These are phyloP conservation scores for Echites panduratus DNA, from an alignment of 257 asterid species.

Conservation along the genomic window DNA sequence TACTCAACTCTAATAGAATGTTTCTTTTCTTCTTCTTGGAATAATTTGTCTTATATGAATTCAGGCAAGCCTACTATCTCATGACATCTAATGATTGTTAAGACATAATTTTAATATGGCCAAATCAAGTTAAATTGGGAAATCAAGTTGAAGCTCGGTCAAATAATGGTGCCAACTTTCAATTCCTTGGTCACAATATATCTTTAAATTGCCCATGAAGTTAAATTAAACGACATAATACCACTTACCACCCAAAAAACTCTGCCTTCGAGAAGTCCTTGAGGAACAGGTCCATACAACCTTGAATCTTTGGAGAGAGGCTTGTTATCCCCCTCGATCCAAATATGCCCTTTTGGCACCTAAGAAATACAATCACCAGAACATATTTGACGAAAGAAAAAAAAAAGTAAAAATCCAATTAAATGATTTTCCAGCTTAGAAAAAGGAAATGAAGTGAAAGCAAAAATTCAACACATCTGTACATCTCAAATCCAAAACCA, in stretches of 20 bases:
- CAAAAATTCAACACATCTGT: too few species aligned
- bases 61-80: not conserved
- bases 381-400: too few species aligned
- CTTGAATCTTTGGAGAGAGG: slow-evolving; percentile 54
- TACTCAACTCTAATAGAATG: not conserved
- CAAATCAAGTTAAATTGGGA: not conserved
- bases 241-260: slow-evolving; percentile 48
- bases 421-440: not conserved
- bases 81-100: not conserved
- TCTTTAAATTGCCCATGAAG: not conserved
- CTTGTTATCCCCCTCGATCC: slow-evolving; percentile 75
- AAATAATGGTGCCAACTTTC: not conserved
- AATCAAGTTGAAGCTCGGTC: not conserved
- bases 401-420: not conserved
- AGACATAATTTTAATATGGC: too few species aligned
- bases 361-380: slow-evolving; percentile 18
- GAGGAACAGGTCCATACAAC: slow-evolving; percentile 72
- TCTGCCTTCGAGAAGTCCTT: slow-evolving; percentile 51
- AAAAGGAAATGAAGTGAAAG: not conserved
- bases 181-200: not conserved
- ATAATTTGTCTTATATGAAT: not conserved
- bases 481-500: not conserved
- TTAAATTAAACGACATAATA: not conserved
- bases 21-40: not conserved
- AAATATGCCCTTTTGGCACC: slow-evolving; percentile 82